Conservation (phyloP, 768 basidiomycete species). For the Leccinum subtestaceum region DNA sequence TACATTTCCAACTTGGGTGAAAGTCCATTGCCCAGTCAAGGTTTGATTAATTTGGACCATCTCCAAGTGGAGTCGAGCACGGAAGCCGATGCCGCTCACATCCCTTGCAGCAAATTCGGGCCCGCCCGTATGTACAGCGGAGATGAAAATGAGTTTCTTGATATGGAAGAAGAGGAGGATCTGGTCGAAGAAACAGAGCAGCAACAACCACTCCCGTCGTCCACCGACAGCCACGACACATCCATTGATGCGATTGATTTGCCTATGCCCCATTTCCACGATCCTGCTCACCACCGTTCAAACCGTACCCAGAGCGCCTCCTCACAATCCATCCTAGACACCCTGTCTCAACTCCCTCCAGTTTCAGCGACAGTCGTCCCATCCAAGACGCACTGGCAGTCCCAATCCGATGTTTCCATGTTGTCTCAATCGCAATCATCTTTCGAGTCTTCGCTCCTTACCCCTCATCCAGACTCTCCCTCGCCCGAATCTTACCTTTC, state of each 20-base stretch:
- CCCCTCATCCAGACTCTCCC: slow-evolving; percentile 29
- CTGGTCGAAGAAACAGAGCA: slow-evolving; percentile 14
- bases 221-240: slow-evolving; percentile 25
- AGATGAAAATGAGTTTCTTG: slow-evolving; percentile 59
- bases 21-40: slow-evolving; percentile 56
- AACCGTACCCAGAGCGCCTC: slow-evolving; percentile 9
- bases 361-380: slow-evolving; percentile 13
- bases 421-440: slow-evolving; percentile 26
- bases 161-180: slow-evolving; percentile 46
- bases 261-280: slow-evolving; percentile 43
- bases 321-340: slow-evolving; percentile 10
- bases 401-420: slow-evolving; percentile 20
- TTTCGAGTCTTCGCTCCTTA: slow-evolving; percentile 16
- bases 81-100: not conserved
- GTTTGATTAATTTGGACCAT: slow-evolving; percentile 1
- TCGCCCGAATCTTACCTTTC: slow-evolving; percentile 30
- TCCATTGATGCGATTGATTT: slow-evolving; percentile 50
- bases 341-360: slow-evolving; percentile 20
- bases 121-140: slow-evolving; percentile 12
- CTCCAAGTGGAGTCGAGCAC: not conserved
- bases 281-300: slow-evolving; percentile 9
- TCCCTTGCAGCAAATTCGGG: slow-evolving; percentile 13
- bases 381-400: slow-evolving; percentile 25
- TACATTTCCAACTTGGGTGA: slow-evolving; percentile 70
- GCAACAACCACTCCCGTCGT: slow-evolving; percentile 5